Evolutionary conservation across 2,329 filamentous ascomycete species (phyloP).

Genomic region (Ophiostoma sp.): DNA sequence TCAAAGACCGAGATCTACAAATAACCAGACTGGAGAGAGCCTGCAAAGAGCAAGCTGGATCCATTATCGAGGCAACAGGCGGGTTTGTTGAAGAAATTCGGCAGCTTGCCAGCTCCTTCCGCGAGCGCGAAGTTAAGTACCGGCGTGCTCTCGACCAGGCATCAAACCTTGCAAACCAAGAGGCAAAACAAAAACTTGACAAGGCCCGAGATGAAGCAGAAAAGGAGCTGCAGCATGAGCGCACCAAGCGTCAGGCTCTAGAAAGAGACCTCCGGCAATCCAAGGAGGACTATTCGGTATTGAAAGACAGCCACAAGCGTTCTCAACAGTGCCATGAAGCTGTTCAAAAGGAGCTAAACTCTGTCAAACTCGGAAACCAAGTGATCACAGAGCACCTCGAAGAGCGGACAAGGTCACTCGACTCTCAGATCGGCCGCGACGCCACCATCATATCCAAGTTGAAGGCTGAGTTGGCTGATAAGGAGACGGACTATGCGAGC

Average conservation of each 20-base stretch:
- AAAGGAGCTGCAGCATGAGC: conserved; percentile 25
- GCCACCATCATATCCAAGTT: conserved; percentile 16
- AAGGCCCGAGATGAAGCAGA: conserved; percentile 17
- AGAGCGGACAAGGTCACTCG: conserved; percentile 13
- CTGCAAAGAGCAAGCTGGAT: conserved; percentile 15
- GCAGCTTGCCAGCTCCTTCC: conserved; percentile 16
- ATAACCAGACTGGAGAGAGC: conserved; percentile 22
- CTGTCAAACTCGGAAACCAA: conserved; percentile 10
- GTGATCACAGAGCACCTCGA: background rate
- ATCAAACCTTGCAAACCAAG: conserved; percentile 17
- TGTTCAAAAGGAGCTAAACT: conserved; percentile 20
- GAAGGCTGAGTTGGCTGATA: conserved; percentile 18
- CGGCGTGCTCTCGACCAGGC: conserved; percentile 19
- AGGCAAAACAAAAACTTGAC: conserved; percentile 19
- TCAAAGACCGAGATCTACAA: conserved; percentile 18
- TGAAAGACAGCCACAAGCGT: conserved; percentile 23
- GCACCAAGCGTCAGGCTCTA: conserved; percentile 20
- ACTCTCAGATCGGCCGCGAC: conserved; percentile 11
- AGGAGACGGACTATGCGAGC: conserved; percentile 19
- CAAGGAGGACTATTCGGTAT: conserved; percentile 18
- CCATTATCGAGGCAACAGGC: background rate
- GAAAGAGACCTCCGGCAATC: conserved; percentile 24
- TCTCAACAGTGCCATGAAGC: background rate
- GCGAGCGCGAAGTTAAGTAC: conserved; percentile 23
- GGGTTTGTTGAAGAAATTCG: conserved; percentile 18